phyloP scores from a whole-genome alignment of 495 filamentous ascomycete species.

The Aspergillus homomorphus region DNA sequence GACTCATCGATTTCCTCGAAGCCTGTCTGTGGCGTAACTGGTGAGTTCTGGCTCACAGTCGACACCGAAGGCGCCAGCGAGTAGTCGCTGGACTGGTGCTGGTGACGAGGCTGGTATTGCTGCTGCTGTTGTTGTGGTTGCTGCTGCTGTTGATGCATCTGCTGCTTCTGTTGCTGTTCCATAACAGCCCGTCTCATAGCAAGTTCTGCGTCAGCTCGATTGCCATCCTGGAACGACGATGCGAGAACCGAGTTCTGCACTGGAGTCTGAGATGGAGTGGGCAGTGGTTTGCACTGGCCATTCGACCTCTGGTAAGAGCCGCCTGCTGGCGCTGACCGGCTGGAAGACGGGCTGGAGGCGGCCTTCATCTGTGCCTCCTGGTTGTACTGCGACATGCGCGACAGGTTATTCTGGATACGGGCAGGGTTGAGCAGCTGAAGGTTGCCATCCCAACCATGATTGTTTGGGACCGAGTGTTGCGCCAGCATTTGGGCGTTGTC shows the following conservation, averaged over 20 bases:
- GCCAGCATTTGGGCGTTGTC: slow-evolving; percentile 45
- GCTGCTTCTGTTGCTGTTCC: slow-evolving; percentile 47
- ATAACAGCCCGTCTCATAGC: slow-evolving; percentile 55
- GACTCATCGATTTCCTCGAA: slow-evolving; percentile 53
- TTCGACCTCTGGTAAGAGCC: slow-evolving; percentile 34
- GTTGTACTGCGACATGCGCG: slow-evolving; percentile 13
- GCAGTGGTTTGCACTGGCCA: slow-evolving; percentile 43
- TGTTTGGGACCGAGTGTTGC: slow-evolving; percentile 37
- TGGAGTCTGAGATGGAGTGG: slow-evolving; percentile 47
- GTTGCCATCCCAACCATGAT: slow-evolving; percentile 43
- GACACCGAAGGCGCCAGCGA: slow-evolving; percentile 55
- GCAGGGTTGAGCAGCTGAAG: slow-evolving; percentile 41
- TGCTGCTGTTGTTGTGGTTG: slow-evolving; percentile 27
- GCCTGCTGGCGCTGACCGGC: slow-evolving; percentile 31
- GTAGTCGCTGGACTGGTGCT: slow-evolving; percentile 36
- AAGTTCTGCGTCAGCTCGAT: slow-evolving; percentile 43
- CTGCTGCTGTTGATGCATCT: slow-evolving; percentile 27
- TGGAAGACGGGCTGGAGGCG: slow-evolving; percentile 30
- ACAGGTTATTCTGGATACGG: slow-evolving; percentile 30
- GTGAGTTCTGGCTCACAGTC: slow-evolving; percentile 53
- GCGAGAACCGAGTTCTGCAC: slow-evolving; percentile 44
- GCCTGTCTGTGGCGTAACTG: slow-evolving; percentile 54
- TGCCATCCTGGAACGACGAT: slow-evolving; percentile 38
- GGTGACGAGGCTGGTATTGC: slow-evolving; percentile 29
- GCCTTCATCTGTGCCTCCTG: slow-evolving; percentile 36